Evolutionary conservation across 306 rosid genomes (phyloP).

Genomic region (Glycine latifolia): DNA sequence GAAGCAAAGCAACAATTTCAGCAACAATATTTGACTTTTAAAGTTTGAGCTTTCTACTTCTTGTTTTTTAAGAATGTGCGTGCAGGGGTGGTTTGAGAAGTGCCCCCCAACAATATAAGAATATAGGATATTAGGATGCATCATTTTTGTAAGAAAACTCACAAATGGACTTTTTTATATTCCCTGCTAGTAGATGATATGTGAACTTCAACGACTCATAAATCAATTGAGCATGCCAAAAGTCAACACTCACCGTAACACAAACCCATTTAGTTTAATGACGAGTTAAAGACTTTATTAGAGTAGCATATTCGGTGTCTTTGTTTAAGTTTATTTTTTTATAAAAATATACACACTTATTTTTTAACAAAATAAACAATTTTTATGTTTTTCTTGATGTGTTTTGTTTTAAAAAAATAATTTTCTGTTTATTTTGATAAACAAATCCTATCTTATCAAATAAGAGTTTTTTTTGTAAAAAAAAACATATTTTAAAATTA

Average conservation of each 20-base stretch:
- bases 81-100: neutral
- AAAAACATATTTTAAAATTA: too few relatives aligned
- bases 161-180: neutral
- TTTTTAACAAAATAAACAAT: too few relatives aligned
- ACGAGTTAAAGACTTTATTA: too few relatives aligned
- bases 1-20: neutral
- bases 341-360: too few relatives aligned
- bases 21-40: neutral
- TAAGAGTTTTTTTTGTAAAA: too few relatives aligned
- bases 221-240: conserved; percentile 17
- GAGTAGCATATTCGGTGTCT: too few relatives aligned
- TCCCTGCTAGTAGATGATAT: neutral
- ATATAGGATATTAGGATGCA: neutral
- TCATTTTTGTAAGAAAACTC: neutral
- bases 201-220: conserved; percentile 22
- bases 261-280: too few relatives aligned
- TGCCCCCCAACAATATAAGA: conserved; percentile 1
- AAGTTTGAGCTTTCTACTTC: neutral
- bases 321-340: too few relatives aligned
- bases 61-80: neutral
- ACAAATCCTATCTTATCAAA: too few relatives aligned
- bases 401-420: too few relatives aligned
- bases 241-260: neutral
- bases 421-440: too few relatives aligned
- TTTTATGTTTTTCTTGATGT: too few relatives aligned